These are phyloP conservation scores for Colletotrichum tropicale DNA, from an alignment of 2,329 filamentous ascomycete genomes.

Conservation along the genomic window DNA sequence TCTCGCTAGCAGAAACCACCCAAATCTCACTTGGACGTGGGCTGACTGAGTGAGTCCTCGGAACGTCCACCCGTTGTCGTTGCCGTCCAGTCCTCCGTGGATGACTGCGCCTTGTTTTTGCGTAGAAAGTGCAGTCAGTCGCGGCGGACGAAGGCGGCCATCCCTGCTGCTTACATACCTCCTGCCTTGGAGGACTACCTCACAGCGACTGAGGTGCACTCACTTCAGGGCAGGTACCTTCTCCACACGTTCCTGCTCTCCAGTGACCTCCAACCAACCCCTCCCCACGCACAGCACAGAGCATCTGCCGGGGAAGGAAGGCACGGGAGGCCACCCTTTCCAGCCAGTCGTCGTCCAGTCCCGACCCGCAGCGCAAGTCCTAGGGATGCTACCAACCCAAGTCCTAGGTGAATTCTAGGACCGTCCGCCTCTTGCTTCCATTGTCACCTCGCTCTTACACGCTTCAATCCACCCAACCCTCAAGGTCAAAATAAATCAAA, in stretches of 20 bases:
- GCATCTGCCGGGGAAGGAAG: neutral
- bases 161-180: neutral
- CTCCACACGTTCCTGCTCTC: neutral
- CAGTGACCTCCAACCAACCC: neutral
- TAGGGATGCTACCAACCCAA: conserved; percentile 5
- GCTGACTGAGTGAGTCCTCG: neutral
- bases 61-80: neutral
- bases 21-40: neutral
- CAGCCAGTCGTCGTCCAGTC: conserved; percentile 18
- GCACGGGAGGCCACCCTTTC: conserved; percentile 10
- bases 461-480: neutral
- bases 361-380: conserved; percentile 13
- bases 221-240: neutral
- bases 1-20: neutral
- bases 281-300: neutral
- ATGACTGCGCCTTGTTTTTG: neutral
- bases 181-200: neutral
- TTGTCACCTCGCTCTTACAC: neutral
- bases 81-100: neutral
- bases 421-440: neutral
- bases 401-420: conserved; percentile 17
- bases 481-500: conserved; percentile 16
- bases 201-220: neutral
- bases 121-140: neutral
- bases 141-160: neutral